These are phyloP conservation scores for Globisporangium mamillatum DNA, from an alignment of 352 stramenopile species.

Conservation along the genomic window DNA sequence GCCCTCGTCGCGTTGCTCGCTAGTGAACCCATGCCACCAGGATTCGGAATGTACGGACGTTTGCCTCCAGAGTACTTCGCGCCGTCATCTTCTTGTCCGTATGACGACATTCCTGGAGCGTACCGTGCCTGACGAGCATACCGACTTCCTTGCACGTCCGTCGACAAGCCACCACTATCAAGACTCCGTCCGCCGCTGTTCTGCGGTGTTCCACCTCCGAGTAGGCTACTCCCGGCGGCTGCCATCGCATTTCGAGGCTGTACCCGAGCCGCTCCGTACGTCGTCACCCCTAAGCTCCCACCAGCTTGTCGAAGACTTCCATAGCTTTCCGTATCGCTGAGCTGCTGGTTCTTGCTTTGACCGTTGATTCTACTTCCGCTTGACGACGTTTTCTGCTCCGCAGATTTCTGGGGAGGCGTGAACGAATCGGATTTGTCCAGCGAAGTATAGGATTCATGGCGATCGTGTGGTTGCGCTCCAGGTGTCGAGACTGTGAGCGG, in stretches of 20 bases:
- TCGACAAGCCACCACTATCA: conserved; percentile 44
- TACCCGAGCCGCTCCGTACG: conserved; percentile 43
- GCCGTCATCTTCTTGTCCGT: conserved; percentile 47
- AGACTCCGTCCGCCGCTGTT: conserved; percentile 40
- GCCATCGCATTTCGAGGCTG: conserved; percentile 70
- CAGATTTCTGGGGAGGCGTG: conserved; percentile 58
- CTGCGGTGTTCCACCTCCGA: conserved; percentile 48
- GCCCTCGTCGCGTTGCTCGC: conserved; percentile 17
- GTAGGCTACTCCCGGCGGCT: conserved; percentile 60
- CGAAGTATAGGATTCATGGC: conserved; percentile 24
- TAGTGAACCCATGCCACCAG: conserved; percentile 19
- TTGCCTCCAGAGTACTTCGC: conserved; percentile 56
- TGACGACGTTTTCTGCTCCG: conserved; percentile 34
- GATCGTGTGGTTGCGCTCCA: conserved; percentile 48
- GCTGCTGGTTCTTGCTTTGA: conserved; percentile 51
- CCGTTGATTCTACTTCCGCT: conserved; percentile 43
- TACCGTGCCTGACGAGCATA: conserved; percentile 82
- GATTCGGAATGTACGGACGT: conserved; percentile 43
- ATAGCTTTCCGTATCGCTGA: conserved; percentile 39
- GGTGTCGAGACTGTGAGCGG: conserved; percentile 72
- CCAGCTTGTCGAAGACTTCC: conserved; percentile 36
- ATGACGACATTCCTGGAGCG: conserved; percentile 54
- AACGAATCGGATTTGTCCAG: conserved; percentile 43
- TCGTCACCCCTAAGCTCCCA: conserved; percentile 13
- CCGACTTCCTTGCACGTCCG: conserved; percentile 55